Evolutionary conservation across 1,139 yeast species (phyloP).

Genomic region (Trichomonascaceae sp.): DNA sequence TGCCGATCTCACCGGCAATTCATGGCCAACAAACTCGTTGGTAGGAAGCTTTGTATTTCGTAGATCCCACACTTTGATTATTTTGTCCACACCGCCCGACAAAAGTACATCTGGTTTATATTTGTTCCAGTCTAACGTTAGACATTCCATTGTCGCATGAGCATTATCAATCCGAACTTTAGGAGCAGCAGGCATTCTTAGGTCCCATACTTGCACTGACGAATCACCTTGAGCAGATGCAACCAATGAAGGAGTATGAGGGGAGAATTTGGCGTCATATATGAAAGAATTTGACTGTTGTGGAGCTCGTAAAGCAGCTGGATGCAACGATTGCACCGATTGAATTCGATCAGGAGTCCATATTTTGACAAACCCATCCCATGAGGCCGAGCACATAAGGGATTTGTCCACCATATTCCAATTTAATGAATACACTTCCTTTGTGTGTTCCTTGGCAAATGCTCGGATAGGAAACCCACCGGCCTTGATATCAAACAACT

Average conservation of each 20-base stretch:
- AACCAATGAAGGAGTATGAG: slow-evolving; percentile 69
- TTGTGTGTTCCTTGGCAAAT: slow-evolving; percentile 62
- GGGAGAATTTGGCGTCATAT: slow-evolving; percentile 78
- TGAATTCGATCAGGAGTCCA: slow-evolving; percentile 58
- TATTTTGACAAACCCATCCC: slow-evolving; percentile 87
- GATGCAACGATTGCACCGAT: slow-evolving; percentile 52
- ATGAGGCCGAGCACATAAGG: slow-evolving; percentile 68
- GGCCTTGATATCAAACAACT: slow-evolving; percentile 64
- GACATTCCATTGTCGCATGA: slow-evolving; percentile 75
- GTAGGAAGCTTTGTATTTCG: slow-evolving; percentile 66
- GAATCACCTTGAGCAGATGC: slow-evolving; percentile 79
- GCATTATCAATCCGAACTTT: slow-evolving; percentile 36
- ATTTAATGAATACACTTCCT: slow-evolving; percentile 81
- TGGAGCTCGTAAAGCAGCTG: not conserved
- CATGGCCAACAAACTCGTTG: slow-evolving; percentile 81
- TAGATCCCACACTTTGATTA: slow-evolving; percentile 80
- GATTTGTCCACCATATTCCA: slow-evolving; percentile 82
- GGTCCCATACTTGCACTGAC: slow-evolving; percentile 75
- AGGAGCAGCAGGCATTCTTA: slow-evolving; percentile 61
- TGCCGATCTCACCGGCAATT: slow-evolving; percentile 76
- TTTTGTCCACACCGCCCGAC: slow-evolving; percentile 84
- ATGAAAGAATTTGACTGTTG: slow-evolving; percentile 30
- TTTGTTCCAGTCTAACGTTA: slow-evolving; percentile 85
- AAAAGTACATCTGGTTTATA: slow-evolving; percentile 75
- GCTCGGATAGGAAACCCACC: slow-evolving; percentile 67